phyloP scores from a whole-genome alignment of 176 grass and related monocot species.

The Oryza longistaminata region DNA sequence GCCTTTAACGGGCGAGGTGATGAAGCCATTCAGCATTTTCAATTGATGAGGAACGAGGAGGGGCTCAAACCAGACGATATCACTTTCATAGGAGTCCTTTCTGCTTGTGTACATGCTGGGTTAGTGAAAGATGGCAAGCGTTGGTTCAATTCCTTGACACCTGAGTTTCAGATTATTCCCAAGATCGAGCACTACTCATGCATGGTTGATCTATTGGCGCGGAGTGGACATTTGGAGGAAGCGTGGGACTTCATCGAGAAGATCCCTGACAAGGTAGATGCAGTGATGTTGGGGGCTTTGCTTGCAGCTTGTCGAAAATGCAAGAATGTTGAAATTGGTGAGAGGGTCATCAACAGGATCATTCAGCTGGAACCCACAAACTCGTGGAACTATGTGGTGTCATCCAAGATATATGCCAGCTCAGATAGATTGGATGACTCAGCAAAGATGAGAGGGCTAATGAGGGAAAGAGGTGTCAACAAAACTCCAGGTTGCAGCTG shows the following conservation, averaged over 20 bases:
- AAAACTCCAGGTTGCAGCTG: slow-evolving; percentile 92
- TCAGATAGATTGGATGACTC: slow-evolving; percentile 74
- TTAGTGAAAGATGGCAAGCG: slow-evolving; percentile 58
- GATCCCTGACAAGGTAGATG: slow-evolving; percentile 66
- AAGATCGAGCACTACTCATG: slow-evolving; percentile 84
- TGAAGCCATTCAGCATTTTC: slow-evolving; percentile 65
- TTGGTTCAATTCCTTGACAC: slow-evolving; percentile 63
- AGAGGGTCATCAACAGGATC: slow-evolving; percentile 41
- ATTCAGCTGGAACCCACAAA: slow-evolving; percentile 78
- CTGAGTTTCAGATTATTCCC: slow-evolving; percentile 55
- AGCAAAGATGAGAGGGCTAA: slow-evolving; percentile 73
- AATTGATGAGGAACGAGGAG: slow-evolving; percentile 59
- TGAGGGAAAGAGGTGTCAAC: slow-evolving; percentile 74
- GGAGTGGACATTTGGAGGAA: slow-evolving; percentile 73
- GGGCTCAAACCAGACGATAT: slow-evolving; percentile 56
- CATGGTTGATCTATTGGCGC: slow-evolving; percentile 82
- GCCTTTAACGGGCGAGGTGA: slow-evolving; percentile 59
- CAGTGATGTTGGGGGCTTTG: slow-evolving; percentile 71
- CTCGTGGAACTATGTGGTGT: slow-evolving; percentile 83
- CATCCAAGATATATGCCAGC: slow-evolving; percentile 75
- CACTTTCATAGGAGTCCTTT: slow-evolving; percentile 75
- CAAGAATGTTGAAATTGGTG: slow-evolving; percentile 62
- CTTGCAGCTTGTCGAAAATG: slow-evolving; percentile 67
- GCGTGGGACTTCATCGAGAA: slow-evolving; percentile 74
- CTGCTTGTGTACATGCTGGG: slow-evolving; percentile 82